These are phyloP conservation scores for Alopecurus myosuroides DNA, from an alignment of 176 grass and related monocot genomes.

Conservation along the genomic window DNA sequence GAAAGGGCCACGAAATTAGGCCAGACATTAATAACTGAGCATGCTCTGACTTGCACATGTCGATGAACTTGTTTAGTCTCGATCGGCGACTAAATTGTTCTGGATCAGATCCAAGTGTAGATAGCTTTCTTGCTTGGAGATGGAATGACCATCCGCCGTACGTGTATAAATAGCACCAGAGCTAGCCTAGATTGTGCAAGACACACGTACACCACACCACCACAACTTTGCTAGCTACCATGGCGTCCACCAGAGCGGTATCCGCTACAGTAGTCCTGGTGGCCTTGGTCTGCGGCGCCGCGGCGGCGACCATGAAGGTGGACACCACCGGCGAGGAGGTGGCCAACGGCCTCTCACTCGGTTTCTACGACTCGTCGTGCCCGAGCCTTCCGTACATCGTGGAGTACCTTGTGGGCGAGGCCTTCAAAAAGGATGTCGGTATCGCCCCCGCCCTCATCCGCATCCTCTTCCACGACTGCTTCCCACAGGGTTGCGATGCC, in stretches of 20 bases:
- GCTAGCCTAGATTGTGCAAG: not conserved
- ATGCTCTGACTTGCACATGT: too few relatives aligned
- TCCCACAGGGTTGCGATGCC: constrained; percentile 57
- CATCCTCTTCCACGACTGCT: constrained; percentile 64
- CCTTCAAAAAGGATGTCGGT: constrained; percentile 24
- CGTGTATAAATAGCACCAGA: not conserved
- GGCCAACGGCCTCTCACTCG: constrained; percentile 1
- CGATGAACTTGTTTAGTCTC: not conserved
- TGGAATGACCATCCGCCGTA: not conserved
- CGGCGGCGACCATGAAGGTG: not conserved
- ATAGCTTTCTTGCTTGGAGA: not conserved
- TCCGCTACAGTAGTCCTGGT: not conserved
- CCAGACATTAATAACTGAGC: too few relatives aligned
- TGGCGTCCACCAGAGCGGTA: not conserved
- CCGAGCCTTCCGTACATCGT: constrained; percentile 29
- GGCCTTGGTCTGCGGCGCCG: not conserved
- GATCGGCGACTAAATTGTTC: not conserved
- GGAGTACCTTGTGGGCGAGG: not conserved
- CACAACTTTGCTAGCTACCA: not conserved
- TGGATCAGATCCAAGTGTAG: not conserved
- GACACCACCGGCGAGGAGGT: not conserved
- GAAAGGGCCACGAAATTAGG: too few relatives aligned
- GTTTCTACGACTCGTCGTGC: constrained; percentile 39
- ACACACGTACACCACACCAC: not conserved
- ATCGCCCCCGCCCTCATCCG: constrained; percentile 46